These are phyloP conservation scores for Kregervanrija delftensis DNA, from an alignment of 805 yeast genomes.

Conservation along the genomic window DNA sequence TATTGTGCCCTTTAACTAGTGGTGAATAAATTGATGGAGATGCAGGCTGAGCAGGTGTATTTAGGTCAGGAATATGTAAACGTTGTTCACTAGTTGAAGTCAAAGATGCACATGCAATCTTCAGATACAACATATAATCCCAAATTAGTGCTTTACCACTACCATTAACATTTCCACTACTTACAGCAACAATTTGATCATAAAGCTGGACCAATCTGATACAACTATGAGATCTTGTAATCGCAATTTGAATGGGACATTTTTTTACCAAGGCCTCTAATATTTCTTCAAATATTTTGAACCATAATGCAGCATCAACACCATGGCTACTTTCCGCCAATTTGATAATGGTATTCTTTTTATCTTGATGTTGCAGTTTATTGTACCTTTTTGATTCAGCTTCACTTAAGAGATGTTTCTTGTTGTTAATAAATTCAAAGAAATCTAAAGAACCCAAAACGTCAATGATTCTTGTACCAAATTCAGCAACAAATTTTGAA, in stretches of 20 bases:
- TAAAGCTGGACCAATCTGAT: conserved; percentile 81
- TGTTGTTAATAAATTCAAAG: conserved; percentile 48
- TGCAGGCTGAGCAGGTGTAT: conserved; percentile 8
- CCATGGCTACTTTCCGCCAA: conserved; percentile 91
- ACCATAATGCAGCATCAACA: conserved; percentile 95
- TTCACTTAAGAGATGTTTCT: conserved; percentile 48
- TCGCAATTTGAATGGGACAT: conserved; percentile 90
- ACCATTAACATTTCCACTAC: conserved; percentile 31
- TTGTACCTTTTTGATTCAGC: conserved; percentile 73
- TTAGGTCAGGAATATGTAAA: conserved; percentile 39
- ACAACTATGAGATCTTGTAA: conserved; percentile 87
- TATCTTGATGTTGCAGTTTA: conserved; percentile 49
- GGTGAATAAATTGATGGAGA: conserved; percentile 32
- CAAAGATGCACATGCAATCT: conserved; percentile 86
- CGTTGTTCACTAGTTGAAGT: conserved; percentile 87
- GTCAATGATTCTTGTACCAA: conserved; percentile 70
- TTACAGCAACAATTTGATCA: conserved; percentile 53
- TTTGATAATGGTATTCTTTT: conserved; percentile 61
- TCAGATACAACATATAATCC: conserved; percentile 60
- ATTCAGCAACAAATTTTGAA: conserved; percentile 70
- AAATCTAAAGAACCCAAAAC: conserved; percentile 68
- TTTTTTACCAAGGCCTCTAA: conserved; percentile 64
- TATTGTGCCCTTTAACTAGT: conserved; percentile 48
- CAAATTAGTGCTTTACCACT: conserved; percentile 24
- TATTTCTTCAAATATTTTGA: conserved; percentile 74